Evolutionary conservation across 768 basidiomycete species (phyloP).

Genomic region (Lactarius sp.): DNA sequence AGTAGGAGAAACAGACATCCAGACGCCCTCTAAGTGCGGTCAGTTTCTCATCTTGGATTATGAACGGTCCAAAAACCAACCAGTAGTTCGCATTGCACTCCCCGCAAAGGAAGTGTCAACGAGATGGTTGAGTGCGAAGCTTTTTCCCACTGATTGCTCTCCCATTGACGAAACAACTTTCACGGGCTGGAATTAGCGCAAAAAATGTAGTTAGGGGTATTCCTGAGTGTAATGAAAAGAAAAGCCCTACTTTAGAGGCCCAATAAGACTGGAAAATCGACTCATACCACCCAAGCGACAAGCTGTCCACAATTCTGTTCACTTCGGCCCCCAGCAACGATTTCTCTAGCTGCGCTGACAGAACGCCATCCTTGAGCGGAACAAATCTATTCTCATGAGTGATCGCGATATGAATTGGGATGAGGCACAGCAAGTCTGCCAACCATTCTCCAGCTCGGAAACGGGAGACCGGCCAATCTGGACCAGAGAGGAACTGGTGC

Average conservation of each 20-base stretch:
- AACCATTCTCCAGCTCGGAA: constrained; percentile 58
- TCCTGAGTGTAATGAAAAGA: background rate
- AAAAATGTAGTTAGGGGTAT: background rate
- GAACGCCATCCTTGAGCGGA: constrained; percentile 55
- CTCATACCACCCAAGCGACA: constrained; percentile 64
- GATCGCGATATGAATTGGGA: constrained; percentile 60
- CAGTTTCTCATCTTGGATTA: background rate
- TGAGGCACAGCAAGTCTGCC: constrained; percentile 54
- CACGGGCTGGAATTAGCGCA: constrained; percentile 42
- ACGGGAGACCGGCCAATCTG: constrained; percentile 32
- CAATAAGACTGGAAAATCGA: constrained; percentile 60
- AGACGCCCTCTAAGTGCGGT: constrained; percentile 45
- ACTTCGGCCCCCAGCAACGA: constrained; percentile 57
- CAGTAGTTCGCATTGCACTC: constrained; percentile 59
- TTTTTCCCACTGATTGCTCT: constrained; percentile 63
- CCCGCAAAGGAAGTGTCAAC: constrained; percentile 63
- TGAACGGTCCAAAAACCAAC: constrained; percentile 20
- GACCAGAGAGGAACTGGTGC: constrained; percentile 1
- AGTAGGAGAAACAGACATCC: constrained; percentile 65
- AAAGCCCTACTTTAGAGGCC: constrained; percentile 44
- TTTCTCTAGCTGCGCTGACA: constrained; percentile 47
- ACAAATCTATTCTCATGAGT: constrained; percentile 57
- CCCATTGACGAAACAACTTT: constrained; percentile 67
- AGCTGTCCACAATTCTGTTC: constrained; percentile 48
- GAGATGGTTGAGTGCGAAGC: constrained; percentile 54